Evolutionary conservation across 192 early-diverging fungal species (phyloP).

Genomic region (Bifiguratus adelaidae): DNA sequence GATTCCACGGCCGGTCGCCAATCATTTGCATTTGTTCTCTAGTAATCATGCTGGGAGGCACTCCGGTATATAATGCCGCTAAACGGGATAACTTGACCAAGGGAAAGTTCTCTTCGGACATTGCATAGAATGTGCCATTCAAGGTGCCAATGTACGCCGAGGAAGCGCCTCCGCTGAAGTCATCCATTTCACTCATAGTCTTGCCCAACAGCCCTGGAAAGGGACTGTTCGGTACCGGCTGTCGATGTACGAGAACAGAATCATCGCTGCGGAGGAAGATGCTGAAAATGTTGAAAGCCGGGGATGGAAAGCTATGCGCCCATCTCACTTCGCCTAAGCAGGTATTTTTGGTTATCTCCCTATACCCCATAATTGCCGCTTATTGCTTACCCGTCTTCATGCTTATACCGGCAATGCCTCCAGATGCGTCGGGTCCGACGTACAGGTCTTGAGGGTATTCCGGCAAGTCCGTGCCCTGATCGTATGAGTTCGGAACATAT

Average conservation of each 20-base stretch:
- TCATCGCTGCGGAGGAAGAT: slow-evolving; percentile 23
- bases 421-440: slow-evolving; percentile 19
- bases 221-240: slow-evolving; percentile 5
- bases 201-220: slow-evolving; percentile 12
- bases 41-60: slow-evolving; percentile 14
- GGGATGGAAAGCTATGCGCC: slow-evolving; percentile 36
- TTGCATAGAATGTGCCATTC: slow-evolving; percentile 55
- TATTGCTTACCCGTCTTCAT: slow-evolving; percentile 8
- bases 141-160: slow-evolving; percentile 53
- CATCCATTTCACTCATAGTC: slow-evolving; percentile 16
- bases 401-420: slow-evolving; percentile 20
- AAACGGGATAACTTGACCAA: slow-evolving; percentile 34
- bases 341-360: too few species aligned
- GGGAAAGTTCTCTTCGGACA: slow-evolving; percentile 58
- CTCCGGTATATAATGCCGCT: slow-evolving; percentile 11
- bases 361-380: too few species aligned
- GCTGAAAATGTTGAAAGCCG: slow-evolving; percentile 44
- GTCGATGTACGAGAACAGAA: slow-evolving; percentile 16
- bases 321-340: slow-evolving; percentile 35
- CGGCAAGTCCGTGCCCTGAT: slow-evolving; percentile 8
- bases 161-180: slow-evolving; percentile 11
- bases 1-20: background rate
- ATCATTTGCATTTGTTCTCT: too few species aligned
- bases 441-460: slow-evolving; percentile 13
- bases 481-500: slow-evolving; percentile 24